Evolutionary conservation across 305 asterid species (phyloP).

Genomic region (Stenogyne calaminthoides): DNA sequence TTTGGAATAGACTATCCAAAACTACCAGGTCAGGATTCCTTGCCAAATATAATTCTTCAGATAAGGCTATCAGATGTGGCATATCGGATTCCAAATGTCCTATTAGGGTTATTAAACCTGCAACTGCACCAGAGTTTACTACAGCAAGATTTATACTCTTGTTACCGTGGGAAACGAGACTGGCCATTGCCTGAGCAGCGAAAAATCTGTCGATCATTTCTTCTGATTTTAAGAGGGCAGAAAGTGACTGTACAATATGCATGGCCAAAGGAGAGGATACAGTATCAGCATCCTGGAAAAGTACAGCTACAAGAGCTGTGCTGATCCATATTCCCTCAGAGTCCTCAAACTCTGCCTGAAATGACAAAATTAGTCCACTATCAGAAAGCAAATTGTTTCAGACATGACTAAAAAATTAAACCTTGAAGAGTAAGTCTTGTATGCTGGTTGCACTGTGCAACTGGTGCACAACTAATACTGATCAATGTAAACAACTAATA

Average conservation of each 20-base stretch:
- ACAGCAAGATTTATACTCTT: slow-evolving; percentile 65
- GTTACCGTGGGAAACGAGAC: slow-evolving; percentile 70
- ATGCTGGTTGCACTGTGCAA: too few relatives aligned
- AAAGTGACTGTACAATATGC: slow-evolving; percentile 58
- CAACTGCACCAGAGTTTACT: slow-evolving; percentile 75
- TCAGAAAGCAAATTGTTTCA: slow-evolving; percentile 29
- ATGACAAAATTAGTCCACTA: slow-evolving; percentile 21
- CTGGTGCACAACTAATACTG: too few relatives aligned
- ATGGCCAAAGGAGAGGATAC: slow-evolving; percentile 56
- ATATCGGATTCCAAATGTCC: slow-evolving; percentile 73
- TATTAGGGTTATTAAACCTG: slow-evolving; percentile 61
- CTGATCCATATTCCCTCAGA: slow-evolving; percentile 80
- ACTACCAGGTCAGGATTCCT: slow-evolving; percentile 77
- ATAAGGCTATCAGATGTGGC: slow-evolving; percentile 63
- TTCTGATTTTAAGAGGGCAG: slow-evolving; percentile 61
- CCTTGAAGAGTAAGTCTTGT: not conserved
- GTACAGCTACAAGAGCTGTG: slow-evolving; percentile 73
- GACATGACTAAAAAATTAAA: not conserved
- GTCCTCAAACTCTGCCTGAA: slow-evolving; percentile 80
- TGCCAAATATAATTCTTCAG: slow-evolving; percentile 72
- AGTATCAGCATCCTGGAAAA: slow-evolving; percentile 66
- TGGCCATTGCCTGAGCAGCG: slow-evolving; percentile 89
- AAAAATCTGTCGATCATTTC: slow-evolving; percentile 70
- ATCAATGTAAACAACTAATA: too few relatives aligned
- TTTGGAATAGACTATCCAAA: slow-evolving; percentile 63